A percentile compares a stretch with the other conserved stretches of the same genome.
phyloP scores from a whole-genome alignment of 1,139 yeast genomes.

The Torulaspora globosa region DNA sequence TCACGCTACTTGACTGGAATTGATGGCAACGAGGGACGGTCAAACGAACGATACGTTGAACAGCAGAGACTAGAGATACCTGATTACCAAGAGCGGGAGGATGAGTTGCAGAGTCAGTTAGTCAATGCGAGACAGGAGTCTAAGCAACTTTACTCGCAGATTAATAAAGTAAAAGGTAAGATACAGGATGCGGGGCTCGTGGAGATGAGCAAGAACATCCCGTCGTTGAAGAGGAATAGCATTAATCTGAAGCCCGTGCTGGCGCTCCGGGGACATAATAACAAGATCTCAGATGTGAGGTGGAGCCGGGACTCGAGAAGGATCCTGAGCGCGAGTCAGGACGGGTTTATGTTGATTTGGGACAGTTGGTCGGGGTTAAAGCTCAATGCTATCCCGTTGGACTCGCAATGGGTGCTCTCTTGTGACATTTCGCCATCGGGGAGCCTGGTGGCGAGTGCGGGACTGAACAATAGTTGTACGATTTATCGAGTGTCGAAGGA shows the following conservation, averaged over 20 bases:
- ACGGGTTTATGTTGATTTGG: slow-evolving; percentile 84
- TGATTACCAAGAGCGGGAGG: slow-evolving; percentile 16
- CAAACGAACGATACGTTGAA: slow-evolving; percentile 1
- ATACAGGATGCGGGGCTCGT: slow-evolving; percentile 47
- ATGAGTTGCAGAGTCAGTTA: slow-evolving; percentile 34
- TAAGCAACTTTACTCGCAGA: slow-evolving; percentile 45
- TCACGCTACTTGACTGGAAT: not conserved
- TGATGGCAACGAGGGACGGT: not conserved
- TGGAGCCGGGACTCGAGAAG: slow-evolving; percentile 63
- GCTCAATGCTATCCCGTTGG: slow-evolving; percentile 61
- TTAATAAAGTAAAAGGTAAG: slow-evolving; percentile 43
- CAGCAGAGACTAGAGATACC: slow-evolving; percentile 5
- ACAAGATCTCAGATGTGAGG: slow-evolving; percentile 62
- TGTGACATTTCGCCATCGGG: slow-evolving; percentile 72
- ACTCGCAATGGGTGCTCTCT: slow-evolving; percentile 73
- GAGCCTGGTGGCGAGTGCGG: slow-evolving; percentile 69
- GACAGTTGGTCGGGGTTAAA: slow-evolving; percentile 72
- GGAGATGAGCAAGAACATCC: slow-evolving; percentile 39
- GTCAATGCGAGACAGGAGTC: slow-evolving; percentile 47
- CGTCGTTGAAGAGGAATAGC: slow-evolving; percentile 26
- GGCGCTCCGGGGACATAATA: slow-evolving; percentile 66
- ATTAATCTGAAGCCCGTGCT: slow-evolving; percentile 39
- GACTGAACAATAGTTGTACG: slow-evolving; percentile 74
- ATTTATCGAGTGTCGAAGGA: slow-evolving; percentile 50
- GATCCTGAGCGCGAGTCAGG: slow-evolving; percentile 75